Base-by-base conservation (phyloP, 139 green algal genomes). In the Diplosphaera chodatii region DNA sequence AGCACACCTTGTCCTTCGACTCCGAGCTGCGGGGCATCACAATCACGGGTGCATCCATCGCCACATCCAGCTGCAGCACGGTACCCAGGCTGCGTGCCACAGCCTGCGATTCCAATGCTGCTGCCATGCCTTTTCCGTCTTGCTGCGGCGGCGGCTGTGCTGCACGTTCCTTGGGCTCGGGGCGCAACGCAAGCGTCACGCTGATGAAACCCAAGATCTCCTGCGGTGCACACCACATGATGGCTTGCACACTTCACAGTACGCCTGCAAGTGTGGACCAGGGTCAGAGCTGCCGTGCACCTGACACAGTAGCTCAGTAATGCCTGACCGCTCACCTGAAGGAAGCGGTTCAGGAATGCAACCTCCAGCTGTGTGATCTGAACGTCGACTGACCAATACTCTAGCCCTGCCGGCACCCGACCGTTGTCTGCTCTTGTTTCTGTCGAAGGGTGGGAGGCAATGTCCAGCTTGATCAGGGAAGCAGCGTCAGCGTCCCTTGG, bases 281-380 rank as follows among this genome's bases (percentile, higher is more conserved):
- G n/a, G n/a, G n/a, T n/a, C n/a, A n/a, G n/a, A n/a, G n/a, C n/a
- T n/a, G n/a, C n/a, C n/a, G n/a, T n/a, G n/a, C n/a, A n/a, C n/a
- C n/a, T n/a, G n/a, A n/a, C n/a, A n/a, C n/a, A n/a, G n/a, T n/a
- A n/a, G n/a, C n/a, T n/a, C n/a, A n/a, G n/a, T n/a, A n/a, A n/a
- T n/a, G n/a, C n/a, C n/a, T n/a, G n/a, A n/a, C 37, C 10, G 37
- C 31, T 48, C 64, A 27, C 30, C n/a, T 40, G 63, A 29, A 98
- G 64, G 75, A 97, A 97, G 66, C 92, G 84, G 67, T 96, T 83
- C 65, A 97, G 84, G 79, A 91, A 96, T 22, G 96, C 83, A 23
- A 97, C 55, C 63, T 89, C 83, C 25, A 98, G 88, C 40, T 87
- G 80, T 21, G 64, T 80, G 40, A 98, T 78, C 31, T 77, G 64